These are phyloP conservation scores for Abrus pulchellus DNA, from an alignment of 306 rosid genomes.

Conservation along the genomic window DNA sequence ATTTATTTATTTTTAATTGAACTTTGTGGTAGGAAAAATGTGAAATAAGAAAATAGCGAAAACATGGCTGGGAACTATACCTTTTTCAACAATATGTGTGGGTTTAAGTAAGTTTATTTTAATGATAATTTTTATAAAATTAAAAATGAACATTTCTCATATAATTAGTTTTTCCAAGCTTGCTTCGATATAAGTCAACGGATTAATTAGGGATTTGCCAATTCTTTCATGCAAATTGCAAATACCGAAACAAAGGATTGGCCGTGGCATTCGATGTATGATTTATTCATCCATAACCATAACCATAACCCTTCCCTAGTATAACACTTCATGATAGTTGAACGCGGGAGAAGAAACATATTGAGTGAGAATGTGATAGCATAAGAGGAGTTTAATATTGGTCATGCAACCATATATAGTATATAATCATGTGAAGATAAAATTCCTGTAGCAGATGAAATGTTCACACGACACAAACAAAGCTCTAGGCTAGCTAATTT, in stretches of 20 bases:
- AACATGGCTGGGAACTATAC: too few species aligned
- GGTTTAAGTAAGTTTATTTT: background rate
- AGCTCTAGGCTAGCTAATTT: conserved; percentile 26
- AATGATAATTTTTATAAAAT: background rate
- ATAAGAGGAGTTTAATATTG: too few species aligned
- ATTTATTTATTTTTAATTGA: background rate
- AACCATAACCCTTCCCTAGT: background rate
- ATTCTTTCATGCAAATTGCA: background rate
- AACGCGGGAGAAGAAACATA: background rate
- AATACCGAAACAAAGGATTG: background rate
- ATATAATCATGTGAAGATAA: background rate
- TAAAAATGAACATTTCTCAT: background rate
- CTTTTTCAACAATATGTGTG: background rate
- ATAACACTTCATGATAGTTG: background rate
- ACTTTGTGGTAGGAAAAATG: background rate
- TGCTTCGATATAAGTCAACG: background rate
- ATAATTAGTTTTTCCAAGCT: background rate
- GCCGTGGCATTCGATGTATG: background rate
- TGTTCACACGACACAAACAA: background rate
- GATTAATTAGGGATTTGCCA: background rate
- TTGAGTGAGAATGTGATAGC: background rate
- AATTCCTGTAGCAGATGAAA: background rate
- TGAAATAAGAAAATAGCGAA: too few species aligned
- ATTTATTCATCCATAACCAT: background rate
- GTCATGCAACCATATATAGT: background rate